These are phyloP conservation scores for Pestalotiopsis fici DNA, from an alignment of 2,329 filamentous ascomycete species.

Conservation along the genomic window DNA sequence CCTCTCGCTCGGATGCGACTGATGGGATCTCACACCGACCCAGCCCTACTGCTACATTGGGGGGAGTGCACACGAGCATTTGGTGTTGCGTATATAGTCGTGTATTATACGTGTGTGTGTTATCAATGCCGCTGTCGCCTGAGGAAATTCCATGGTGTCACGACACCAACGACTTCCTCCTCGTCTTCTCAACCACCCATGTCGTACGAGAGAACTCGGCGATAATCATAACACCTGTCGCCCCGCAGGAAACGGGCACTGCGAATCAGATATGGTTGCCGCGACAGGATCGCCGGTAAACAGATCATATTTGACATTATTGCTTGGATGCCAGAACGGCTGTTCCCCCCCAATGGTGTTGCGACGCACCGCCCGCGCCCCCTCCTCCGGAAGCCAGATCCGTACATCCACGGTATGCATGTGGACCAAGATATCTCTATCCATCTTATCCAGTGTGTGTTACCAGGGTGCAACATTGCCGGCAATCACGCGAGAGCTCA, in stretches of 20 bases:
- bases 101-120: not conserved
- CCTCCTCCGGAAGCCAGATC: slow-evolving; percentile 1
- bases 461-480: not conserved
- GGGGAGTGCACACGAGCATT: not conserved
- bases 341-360: not conserved
- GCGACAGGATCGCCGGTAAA: not conserved
- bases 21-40: not conserved
- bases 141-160: not conserved
- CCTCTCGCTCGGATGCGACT: not conserved
- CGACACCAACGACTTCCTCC: not conserved
- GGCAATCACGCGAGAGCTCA: not conserved
- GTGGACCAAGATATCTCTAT: not conserved
- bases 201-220: not conserved
- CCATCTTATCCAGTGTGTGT: not conserved
- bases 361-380: not conserved
- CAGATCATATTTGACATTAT: not conserved
- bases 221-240: not conserved
- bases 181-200: not conserved
- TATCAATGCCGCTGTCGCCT: not conserved
- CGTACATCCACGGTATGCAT: not conserved
- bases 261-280: not conserved
- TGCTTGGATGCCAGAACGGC: not conserved
- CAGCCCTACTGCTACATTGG: not conserved
- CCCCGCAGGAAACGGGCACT: not conserved
- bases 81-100: too few relatives aligned